Conservation (phyloP, 1,284 basidiomycete species). For the Volvariella surrecta region DNA sequence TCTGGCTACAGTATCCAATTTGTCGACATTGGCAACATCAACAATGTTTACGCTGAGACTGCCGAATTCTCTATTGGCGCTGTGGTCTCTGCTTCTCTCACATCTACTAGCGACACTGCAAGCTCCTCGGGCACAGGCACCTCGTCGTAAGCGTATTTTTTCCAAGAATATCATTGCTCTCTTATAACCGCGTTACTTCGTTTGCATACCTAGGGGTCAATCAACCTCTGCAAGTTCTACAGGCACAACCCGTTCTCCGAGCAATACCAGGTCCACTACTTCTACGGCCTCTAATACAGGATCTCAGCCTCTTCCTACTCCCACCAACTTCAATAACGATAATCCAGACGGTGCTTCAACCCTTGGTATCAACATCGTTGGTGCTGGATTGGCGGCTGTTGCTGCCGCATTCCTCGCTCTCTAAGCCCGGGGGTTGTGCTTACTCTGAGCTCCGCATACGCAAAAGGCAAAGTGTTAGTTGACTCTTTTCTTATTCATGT, state of each 20-base stretch:
- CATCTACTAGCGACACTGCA: constrained; percentile 13
- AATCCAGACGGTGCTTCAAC: constrained; percentile 12
- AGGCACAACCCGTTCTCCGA: constrained; percentile 3
- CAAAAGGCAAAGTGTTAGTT: too few relatives aligned
- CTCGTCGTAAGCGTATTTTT: constrained; percentile 5
- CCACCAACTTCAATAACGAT: constrained; percentile 10
- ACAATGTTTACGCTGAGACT: constrained; percentile 32
- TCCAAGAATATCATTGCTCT: background rate
- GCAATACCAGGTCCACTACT: constrained; percentile 8
- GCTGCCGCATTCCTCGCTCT: constrained; percentile 33
- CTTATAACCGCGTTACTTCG: too few relatives aligned
- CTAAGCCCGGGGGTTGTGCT: too few relatives aligned
- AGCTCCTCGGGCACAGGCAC: constrained; percentile 11
- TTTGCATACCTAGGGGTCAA: too few relatives aligned
- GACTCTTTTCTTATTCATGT: too few relatives aligned
- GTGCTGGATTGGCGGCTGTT: constrained; percentile 20
- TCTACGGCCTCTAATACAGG: constrained; percentile 9
- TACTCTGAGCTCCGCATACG: too few relatives aligned
- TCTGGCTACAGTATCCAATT: constrained; percentile 44
- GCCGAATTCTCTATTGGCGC: constrained; percentile 35
- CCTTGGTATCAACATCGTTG: constrained; percentile 14
- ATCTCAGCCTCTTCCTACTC: constrained; percentile 10
- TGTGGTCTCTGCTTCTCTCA: constrained; percentile 6
- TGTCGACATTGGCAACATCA: constrained; percentile 43
- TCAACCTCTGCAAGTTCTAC: too few relatives aligned